Percentiles rank a stretch among this genome's conserved stretches.
Conservation (phyloP, 2,329 filamentous ascomycete species). For the Ceratocystis alfenasii region DNA sequence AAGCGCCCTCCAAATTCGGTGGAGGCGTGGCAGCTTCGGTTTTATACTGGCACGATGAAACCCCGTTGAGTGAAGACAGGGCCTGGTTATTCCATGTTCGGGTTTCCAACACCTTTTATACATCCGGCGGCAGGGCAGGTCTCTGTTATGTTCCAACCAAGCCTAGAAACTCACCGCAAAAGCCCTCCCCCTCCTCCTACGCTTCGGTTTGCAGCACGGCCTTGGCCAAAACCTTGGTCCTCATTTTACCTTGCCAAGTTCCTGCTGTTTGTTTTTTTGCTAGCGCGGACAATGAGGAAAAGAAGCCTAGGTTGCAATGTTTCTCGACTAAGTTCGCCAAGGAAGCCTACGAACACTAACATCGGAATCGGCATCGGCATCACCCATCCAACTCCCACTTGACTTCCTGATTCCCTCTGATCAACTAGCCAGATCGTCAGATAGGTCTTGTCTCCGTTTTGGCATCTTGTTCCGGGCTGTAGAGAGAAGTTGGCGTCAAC, state of each 20-base stretch:
- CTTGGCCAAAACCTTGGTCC: too few relatives aligned
- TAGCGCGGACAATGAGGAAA: not conserved
- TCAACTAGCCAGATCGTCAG: too few relatives aligned
- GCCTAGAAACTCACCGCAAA: too few relatives aligned
- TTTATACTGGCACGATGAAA: not conserved
- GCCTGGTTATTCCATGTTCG: too few relatives aligned
- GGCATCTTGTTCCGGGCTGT: not conserved
- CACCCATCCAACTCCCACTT: constrained; percentile 2
- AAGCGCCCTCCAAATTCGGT: not conserved
- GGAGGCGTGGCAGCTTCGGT: too few relatives aligned
- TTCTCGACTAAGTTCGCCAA: constrained; percentile 9
- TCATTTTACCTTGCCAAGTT: not conserved
- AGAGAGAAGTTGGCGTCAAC: too few relatives aligned
- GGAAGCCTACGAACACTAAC: constrained; percentile 2
- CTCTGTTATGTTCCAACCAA: too few relatives aligned
- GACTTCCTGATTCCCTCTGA: not conserved
- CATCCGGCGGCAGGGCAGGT: too few relatives aligned
- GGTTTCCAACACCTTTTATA: too few relatives aligned
- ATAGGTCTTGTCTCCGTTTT: not conserved
- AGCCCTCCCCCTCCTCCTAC: too few relatives aligned
- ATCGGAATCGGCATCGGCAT: not conserved
- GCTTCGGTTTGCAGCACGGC: too few relatives aligned
- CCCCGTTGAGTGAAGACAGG: not conserved
- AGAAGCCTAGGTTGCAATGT: not conserved
- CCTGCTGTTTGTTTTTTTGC: not conserved